Base-by-base conservation (phyloP, 768 basidiomycete genomes). In the Lentinula lateritia region DNA sequence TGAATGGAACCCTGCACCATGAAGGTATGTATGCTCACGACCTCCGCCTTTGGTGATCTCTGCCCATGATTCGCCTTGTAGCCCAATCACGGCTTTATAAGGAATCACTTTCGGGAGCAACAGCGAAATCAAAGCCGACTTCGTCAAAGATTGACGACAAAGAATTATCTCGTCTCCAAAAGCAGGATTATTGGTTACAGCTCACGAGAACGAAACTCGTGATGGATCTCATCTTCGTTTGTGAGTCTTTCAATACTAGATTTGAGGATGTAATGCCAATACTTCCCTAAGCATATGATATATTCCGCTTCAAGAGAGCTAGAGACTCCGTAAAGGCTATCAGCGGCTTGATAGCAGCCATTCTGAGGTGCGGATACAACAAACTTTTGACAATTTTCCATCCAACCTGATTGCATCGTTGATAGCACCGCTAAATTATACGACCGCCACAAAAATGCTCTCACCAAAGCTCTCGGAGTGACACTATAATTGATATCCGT, bases 201-300 rank as follows among this genome's bases (percentile, higher is more conserved):
- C 72, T 90, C 54, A 80, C 87, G 28, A 76, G 88, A 61, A 76
- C 79, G 60, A 94, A 94, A 76, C 75, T 94, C 62, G 67, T 82
- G 46, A 91, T 93, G 90, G 92, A 94, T 71, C 75, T 94, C 63
- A 84, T 92, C 67, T 94, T 93, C 74, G 92, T 93, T 69, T 92
- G 92, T 94, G 3, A 38, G 0, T 3, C 66, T 77, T 76, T 35
- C 61, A 65, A 35, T 16, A n/a, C 52, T 61, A 50, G 61, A 53
- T 45, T 54, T 50, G 50, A 23, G 39, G 60, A 39, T 48, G 63
- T 23, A 15, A 42, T 42, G 36, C 60, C 70, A 62, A 18, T 58
- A 46, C 55, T 46, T 18, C 39, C 64, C 66, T 45, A 61, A 56
- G 92, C 89, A 6, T 94, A 89, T 69, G 87, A 92, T 58, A 72